Evolutionary conservation across 2,329 filamentous ascomycete species (phyloP), one percentile per base, ranked within the genome.

Genomic region (Trichoderma endophyticum): DNA sequence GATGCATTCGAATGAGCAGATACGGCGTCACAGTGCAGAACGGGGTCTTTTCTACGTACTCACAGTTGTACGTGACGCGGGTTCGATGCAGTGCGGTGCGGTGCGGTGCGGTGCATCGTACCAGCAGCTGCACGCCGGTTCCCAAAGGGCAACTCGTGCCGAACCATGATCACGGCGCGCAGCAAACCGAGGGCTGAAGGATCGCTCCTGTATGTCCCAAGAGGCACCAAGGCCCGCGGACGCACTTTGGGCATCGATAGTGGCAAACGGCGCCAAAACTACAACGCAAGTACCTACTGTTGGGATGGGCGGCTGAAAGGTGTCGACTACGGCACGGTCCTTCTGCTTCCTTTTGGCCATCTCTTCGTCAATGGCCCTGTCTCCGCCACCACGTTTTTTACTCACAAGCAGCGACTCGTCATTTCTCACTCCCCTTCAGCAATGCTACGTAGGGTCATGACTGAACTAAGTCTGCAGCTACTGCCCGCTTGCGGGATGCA

Each of bases 371-470:
- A 34, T 43, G 60, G 24, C 24, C 30, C 48, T 3, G n/a, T 60
- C 30, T 67, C 62, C 26, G 62, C 62, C 54, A 67, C 30, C 30
- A 62, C 63, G 56, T 56, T 56, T 56, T 56, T 54, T 57, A 24
- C 34, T 36, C 39, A 34, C 51, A 34, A 15, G 34, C 56, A 51
- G 21, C 70, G 70, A 71, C 70, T 71, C 21, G 61, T 71, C 70
- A 71, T 54, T 32, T 71, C 21, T 67, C 57, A 51, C 57, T 21
- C 21, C 26, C 28, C 6, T 61, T 59, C 28, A 51, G 36, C 56
- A 69, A 21, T 62, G 36, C 26, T 36, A 51, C 43, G 66, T 54
- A 69, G 30, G 66, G 56, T 39, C 43, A 36, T 54, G 62, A n/a
- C 21, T 60, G 56, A 14, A 28, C 70, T 66, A 71, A 54, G 18